These are phyloP conservation scores for Ascochyta fabae DNA, from an alignment of 2,329 filamentous ascomycete species.

Conservation along the genomic window DNA sequence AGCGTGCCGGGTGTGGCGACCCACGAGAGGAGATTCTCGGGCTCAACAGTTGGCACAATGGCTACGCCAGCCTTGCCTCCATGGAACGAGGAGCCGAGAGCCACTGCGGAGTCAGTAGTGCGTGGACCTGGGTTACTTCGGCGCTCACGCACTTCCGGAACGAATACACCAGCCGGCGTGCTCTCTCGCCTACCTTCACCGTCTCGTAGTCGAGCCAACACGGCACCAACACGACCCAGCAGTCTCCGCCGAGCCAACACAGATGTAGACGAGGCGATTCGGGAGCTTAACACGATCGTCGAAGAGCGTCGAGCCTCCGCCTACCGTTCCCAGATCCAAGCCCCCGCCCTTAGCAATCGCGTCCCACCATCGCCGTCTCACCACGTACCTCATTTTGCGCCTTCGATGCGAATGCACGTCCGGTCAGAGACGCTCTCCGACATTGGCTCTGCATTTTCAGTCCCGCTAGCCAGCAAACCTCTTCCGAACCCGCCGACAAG, in stretches of 20 bases:
- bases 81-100: conserved; percentile 33
- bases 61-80: conserved; percentile 35
- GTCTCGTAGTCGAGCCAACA: conserved; percentile 46
- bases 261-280: conserved; percentile 55
- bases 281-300: conserved; percentile 58
- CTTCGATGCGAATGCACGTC: conserved; percentile 53
- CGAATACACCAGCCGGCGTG: conserved; percentile 31
- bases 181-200: conserved; percentile 44
- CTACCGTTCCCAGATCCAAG: conserved; percentile 39
- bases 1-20: conserved; percentile 30
- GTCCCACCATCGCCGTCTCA: conserved; percentile 45
- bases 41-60: conserved; percentile 31
- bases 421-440: conserved; percentile 56
- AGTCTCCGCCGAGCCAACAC: conserved; percentile 47
- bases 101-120: conserved; percentile 24
- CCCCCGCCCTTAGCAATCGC: conserved; percentile 34
- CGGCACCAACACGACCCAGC: conserved; percentile 42
- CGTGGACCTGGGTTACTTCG: conserved; percentile 29
- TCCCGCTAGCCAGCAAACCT: conserved; percentile 43
- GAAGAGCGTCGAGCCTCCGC: conserved; percentile 54
- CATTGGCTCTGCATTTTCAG: conserved; percentile 56
- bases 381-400: conserved; percentile 57
- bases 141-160: conserved; percentile 37
- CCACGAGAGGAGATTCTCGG: conserved; percentile 30
- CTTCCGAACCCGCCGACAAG: conserved; percentile 29